Evolutionary conservation across 805 yeast genomes (phyloP).

Genomic region (Soucietia sequanensis): DNA sequence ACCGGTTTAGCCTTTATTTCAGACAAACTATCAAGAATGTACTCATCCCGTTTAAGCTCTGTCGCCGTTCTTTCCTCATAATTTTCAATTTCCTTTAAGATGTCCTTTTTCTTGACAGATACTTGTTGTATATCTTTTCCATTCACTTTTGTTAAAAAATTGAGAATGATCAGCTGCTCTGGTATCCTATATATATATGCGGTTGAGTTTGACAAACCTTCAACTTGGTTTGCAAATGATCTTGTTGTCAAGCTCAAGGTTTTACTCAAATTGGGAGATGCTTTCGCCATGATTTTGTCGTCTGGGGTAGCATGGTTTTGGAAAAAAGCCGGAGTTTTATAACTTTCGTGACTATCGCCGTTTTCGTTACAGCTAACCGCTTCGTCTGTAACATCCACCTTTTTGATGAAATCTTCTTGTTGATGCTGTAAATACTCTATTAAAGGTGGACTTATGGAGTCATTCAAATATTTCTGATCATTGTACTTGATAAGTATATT

Average conservation of each 20-base stretch:
- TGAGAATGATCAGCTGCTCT: slow-evolving; percentile 65
- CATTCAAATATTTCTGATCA: slow-evolving; percentile 32
- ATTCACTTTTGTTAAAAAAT: slow-evolving; percentile 57
- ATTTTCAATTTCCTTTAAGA: slow-evolving; percentile 18
- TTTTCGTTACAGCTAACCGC: slow-evolving; percentile 6
- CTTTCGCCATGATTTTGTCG: slow-evolving; percentile 19
- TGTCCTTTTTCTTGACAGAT: slow-evolving; percentile 13
- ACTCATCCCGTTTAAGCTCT: slow-evolving; percentile 16
- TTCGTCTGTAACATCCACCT: slow-evolving; percentile 7
- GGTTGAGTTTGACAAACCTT: slow-evolving; percentile 12
- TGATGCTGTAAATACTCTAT: slow-evolving; percentile 32
- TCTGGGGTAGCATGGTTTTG: slow-evolving; percentile 17
- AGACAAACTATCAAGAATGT: slow-evolving; percentile 24
- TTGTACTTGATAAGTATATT: slow-evolving; percentile 30
- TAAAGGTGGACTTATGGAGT: slow-evolving; percentile 17
- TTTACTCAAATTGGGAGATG: slow-evolving; percentile 13
- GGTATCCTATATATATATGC: slow-evolving; percentile 63
- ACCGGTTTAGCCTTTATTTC: slow-evolving; percentile 29
- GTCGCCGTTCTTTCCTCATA: slow-evolving; percentile 22
- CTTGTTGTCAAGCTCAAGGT: slow-evolving; percentile 18
- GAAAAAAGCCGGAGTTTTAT: slow-evolving; percentile 29
- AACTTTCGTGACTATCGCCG: slow-evolving; percentile 19
- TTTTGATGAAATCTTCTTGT: slow-evolving; percentile 18
- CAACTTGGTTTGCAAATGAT: too few relatives aligned
- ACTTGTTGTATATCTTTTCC: slow-evolving; percentile 7